Evolutionary conservation across 495 filamentous ascomycete genomes (phyloP).

Genomic region (Trichoderma gamsii): DNA sequence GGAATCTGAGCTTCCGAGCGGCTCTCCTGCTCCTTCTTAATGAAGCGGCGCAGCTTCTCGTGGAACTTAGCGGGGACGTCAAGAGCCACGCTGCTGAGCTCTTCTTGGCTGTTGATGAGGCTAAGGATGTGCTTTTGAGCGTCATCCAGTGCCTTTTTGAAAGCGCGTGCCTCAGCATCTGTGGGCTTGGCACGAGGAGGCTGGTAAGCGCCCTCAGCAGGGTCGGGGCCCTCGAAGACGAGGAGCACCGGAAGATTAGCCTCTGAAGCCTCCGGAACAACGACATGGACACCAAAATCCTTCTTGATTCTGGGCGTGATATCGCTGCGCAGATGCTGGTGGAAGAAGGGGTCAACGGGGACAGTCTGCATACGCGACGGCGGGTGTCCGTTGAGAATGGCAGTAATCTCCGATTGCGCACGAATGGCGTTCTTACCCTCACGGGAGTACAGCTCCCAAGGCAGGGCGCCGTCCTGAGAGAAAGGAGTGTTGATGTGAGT

Average conservation of each 20-base stretch:
- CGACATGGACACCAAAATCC: slow-evolving; percentile 71
- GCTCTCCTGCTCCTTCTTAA: slow-evolving; percentile 66
- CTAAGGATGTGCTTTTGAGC: slow-evolving; percentile 64
- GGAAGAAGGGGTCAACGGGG: slow-evolving; percentile 78
- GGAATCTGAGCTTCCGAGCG: slow-evolving; percentile 62
- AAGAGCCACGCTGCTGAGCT: slow-evolving; percentile 58
- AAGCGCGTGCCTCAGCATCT: slow-evolving; percentile 53
- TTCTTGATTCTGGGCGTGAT: slow-evolving; percentile 56
- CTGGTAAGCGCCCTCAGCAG: slow-evolving; percentile 53
- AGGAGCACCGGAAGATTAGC: slow-evolving; percentile 63
- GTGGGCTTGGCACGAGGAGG: slow-evolving; percentile 54
- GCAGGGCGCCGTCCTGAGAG: slow-evolving; percentile 51
- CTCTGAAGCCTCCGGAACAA: slow-evolving; percentile 60
- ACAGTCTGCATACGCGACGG: slow-evolving; percentile 66
- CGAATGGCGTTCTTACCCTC: slow-evolving; percentile 77
- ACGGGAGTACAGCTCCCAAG: slow-evolving; percentile 79
- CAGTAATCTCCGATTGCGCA: slow-evolving; percentile 74
- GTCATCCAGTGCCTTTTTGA: slow-evolving; percentile 63
- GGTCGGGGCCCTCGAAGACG: slow-evolving; percentile 69
- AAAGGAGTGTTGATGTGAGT: slow-evolving; percentile 75
- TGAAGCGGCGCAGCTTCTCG: slow-evolving; percentile 70
- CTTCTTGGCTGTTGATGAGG: slow-evolving; percentile 64
- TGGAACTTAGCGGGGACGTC: slow-evolving; percentile 70
- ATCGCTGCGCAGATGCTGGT: slow-evolving; percentile 64
- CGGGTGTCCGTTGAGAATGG: slow-evolving; percentile 71